These are phyloP conservation scores for Saccharomyces kudriavzevii DNA, from an alignment of 805 yeast genomes.

Conservation along the genomic window DNA sequence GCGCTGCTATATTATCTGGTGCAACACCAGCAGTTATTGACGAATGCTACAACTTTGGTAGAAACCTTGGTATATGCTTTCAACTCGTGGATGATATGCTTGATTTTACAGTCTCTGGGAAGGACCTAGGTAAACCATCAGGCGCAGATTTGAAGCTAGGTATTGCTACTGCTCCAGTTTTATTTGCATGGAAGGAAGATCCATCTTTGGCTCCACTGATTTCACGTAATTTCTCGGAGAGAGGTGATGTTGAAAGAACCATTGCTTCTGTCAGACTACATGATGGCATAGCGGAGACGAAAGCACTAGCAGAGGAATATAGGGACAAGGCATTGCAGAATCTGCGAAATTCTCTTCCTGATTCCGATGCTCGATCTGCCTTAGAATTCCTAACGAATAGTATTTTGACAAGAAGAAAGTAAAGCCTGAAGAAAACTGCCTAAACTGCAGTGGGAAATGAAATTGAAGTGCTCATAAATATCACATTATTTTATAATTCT, in stretches of 20 bases:
- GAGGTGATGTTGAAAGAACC: conserved; percentile 83
- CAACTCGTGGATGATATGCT: conserved; percentile 94
- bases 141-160: conserved; percentile 93
- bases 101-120: conserved; percentile 85
- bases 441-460: neutral
- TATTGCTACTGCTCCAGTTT: conserved; percentile 91
- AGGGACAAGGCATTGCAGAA: conserved; percentile 68
- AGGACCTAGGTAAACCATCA: conserved; percentile 85
- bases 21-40: conserved; percentile 70
- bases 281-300: conserved; percentile 70
- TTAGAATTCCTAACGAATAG: conserved; percentile 77
- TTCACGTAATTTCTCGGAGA: conserved; percentile 67
- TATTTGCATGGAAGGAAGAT: conserved; percentile 86
- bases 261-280: conserved; percentile 61
- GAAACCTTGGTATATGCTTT: conserved; percentile 89
- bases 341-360: conserved; percentile 62
- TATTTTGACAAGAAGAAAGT: conserved; percentile 73
- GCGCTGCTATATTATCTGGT: conserved; percentile 89
- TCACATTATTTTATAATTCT: neutral
- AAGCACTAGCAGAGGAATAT: conserved; percentile 67
- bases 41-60: conserved; percentile 81
- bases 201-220: conserved; percentile 81
- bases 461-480: neutral
- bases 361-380: conserved; percentile 83
- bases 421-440: conserved; percentile 3